Conservation (phyloP, 768 basidiomycete species). For the Phaeotremella skinneri region DNA sequence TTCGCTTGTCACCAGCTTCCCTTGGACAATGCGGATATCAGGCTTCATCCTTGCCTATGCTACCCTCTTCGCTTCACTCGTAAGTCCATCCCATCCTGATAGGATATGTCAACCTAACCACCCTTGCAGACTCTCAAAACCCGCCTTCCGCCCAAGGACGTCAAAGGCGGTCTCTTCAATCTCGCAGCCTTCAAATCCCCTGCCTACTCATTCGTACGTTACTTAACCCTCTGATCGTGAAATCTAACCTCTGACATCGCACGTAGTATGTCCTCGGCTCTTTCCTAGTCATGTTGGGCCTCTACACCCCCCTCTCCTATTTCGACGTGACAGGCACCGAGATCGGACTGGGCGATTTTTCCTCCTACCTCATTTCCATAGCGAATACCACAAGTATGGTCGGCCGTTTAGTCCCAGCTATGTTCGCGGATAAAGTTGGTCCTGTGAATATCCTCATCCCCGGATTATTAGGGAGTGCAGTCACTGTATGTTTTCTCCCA, state of each 20-base stretch:
- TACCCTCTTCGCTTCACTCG: conserved; percentile 13
- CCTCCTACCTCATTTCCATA: background rate
- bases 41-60: conserved; percentile 16
- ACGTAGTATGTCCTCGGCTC: background rate
- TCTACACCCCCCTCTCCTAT: conserved; percentile 8
- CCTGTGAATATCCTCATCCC: conserved; percentile 6
- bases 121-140: conserved; percentile 12
- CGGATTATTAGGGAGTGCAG: background rate
- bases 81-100: background rate
- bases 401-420: conserved; percentile 1
- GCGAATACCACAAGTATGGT: conserved; percentile 3
- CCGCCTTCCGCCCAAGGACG: conserved; percentile 18
- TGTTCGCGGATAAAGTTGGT: background rate
- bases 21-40: conserved; percentile 17
- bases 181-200: conserved; percentile 11
- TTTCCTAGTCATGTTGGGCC: conserved; percentile 2
- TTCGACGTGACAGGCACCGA: conserved; percentile 1
- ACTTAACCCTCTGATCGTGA: background rate
- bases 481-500: background rate
- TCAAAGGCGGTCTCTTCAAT: conserved; percentile 17
- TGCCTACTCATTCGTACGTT: conserved; percentile 1
- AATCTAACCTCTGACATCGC: too few species aligned
- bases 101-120: background rate
- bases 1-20: background rate
- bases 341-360: conserved; percentile 2